Conservation (phyloP, 2,329 filamentous ascomycete species). For the Diplodia mutila region DNA sequence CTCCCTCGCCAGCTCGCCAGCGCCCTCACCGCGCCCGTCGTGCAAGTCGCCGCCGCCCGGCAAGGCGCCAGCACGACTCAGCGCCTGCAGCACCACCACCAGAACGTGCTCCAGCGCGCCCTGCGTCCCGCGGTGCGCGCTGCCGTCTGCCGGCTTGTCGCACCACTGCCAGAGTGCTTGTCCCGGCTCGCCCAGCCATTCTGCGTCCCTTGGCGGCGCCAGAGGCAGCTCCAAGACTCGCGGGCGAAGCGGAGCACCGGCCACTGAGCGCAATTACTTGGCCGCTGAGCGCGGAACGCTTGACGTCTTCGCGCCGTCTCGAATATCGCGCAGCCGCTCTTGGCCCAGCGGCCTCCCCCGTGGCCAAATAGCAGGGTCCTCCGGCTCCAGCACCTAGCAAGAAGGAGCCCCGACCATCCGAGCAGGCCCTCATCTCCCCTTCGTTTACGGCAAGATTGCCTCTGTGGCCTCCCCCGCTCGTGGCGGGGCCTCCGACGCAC, state of each 20-base stretch:
- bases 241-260: slow-evolving; percentile 25
- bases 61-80: neutral
- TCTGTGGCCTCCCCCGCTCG: neutral
- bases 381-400: neutral
- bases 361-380: slow-evolving; percentile 18
- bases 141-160: slow-evolving; percentile 17
- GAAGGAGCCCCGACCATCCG: neutral
- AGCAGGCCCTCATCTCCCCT: slow-evolving; percentile 19
- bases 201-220: slow-evolving; percentile 19
- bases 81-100: neutral
- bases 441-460: slow-evolving; percentile 22
- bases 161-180: slow-evolving; percentile 24
- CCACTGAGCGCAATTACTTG: slow-evolving; percentile 27
- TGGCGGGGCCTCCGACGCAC: neutral
- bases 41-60: neutral
- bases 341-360: slow-evolving; percentile 16
- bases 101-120: neutral
- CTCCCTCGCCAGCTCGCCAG: neutral
- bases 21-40: slow-evolving; percentile 13
- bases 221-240: slow-evolving; percentile 5
- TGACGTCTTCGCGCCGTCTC: slow-evolving; percentile 18
- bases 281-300: slow-evolving; percentile 24
- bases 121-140: neutral
- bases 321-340: slow-evolving; percentile 25
- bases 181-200: slow-evolving; percentile 22